Evolutionary conservation across 163 green algal genomes (phyloP).

Genomic region (Scenedesmus sp.): DNA sequence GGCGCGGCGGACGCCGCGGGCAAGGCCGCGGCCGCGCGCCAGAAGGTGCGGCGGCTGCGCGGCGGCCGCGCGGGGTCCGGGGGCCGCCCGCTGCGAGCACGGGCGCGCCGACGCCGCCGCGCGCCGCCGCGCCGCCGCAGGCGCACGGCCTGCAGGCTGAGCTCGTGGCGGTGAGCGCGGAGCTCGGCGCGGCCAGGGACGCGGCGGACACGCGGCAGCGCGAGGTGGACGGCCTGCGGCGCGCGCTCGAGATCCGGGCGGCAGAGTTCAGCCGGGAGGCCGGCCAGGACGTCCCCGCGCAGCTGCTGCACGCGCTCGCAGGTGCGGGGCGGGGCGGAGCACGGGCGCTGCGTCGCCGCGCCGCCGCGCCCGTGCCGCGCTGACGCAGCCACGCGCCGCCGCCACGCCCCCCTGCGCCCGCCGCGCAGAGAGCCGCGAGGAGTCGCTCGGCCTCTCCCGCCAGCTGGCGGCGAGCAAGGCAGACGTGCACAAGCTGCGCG

Average conservation of each 20-base stretch:
- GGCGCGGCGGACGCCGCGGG: slow-evolving; percentile 1
- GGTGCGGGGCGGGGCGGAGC: slow-evolving; percentile 20
- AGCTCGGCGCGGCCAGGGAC: slow-evolving; percentile 17
- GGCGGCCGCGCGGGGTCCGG: background rate
- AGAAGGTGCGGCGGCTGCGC: background rate
- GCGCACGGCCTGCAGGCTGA: background rate
- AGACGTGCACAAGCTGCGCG: slow-evolving; percentile 21
- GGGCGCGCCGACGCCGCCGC: too few species aligned
- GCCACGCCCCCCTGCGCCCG: too few species aligned
- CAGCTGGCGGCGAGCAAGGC: slow-evolving; percentile 38
- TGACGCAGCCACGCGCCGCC: too few species aligned
- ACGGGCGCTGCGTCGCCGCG: too few species aligned
- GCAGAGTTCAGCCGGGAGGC: slow-evolving; percentile 21
- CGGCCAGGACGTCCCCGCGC: slow-evolving; percentile 15
- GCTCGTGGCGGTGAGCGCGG: slow-evolving; percentile 11
- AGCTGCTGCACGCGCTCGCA: slow-evolving; percentile 40
- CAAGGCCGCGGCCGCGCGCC: slow-evolving; percentile 4
- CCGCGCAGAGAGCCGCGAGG: slow-evolving; percentile 28
- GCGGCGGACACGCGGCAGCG: slow-evolving; percentile 7
- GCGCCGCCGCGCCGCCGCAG: background rate
- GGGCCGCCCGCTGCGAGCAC: too few species aligned
- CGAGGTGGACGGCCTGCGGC: slow-evolving; percentile 2
- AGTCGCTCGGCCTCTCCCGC: slow-evolving; percentile 39
- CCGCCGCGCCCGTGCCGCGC: too few species aligned
- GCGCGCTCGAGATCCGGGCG: slow-evolving; percentile 30